Evolutionary conservation across 345 rosid genomes (phyloP).

Genomic region (Populus davidiana): DNA sequence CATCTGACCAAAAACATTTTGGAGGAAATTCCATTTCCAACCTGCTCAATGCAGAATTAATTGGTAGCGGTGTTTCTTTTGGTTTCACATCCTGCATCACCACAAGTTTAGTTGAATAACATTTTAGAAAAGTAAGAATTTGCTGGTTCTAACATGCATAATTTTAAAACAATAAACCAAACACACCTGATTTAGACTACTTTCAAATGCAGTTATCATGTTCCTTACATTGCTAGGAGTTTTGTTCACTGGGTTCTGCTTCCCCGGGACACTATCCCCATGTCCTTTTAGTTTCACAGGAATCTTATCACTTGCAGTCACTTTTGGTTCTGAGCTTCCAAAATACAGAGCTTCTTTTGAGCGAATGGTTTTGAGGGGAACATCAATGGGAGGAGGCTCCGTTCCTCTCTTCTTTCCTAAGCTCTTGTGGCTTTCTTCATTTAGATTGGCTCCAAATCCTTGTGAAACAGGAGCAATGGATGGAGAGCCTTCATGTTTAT

Average conservation of each 20-base stretch:
- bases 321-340: constrained; percentile 13
- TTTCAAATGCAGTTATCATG: constrained; percentile 76
- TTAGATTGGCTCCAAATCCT: constrained; percentile 3
- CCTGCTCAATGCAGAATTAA: constrained; percentile 27
- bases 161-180: neutral
- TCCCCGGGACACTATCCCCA: constrained; percentile 23
- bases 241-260: constrained; percentile 30
- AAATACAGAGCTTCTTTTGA: constrained; percentile 20
- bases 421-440: constrained; percentile 12
- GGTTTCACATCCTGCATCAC: constrained; percentile 47
- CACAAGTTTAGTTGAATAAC: constrained; percentile 15
- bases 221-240: constrained; percentile 59
- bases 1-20: constrained; percentile 14
- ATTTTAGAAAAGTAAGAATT: constrained; percentile 9
- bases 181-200: constrained; percentile 58
- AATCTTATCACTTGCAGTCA: constrained; percentile 12
- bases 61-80: constrained; percentile 33
- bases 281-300: constrained; percentile 13
- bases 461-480: constrained; percentile 11
- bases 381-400: constrained; percentile 21
- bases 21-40: constrained; percentile 24
- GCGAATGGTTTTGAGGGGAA: constrained; percentile 11
- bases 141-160: neutral
- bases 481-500: constrained; percentile 29
- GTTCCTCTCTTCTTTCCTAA: constrained; percentile 14